Conservation (phyloP, 2,329 filamentous ascomycete genomes). For the Hypoxylon sp. region DNA sequence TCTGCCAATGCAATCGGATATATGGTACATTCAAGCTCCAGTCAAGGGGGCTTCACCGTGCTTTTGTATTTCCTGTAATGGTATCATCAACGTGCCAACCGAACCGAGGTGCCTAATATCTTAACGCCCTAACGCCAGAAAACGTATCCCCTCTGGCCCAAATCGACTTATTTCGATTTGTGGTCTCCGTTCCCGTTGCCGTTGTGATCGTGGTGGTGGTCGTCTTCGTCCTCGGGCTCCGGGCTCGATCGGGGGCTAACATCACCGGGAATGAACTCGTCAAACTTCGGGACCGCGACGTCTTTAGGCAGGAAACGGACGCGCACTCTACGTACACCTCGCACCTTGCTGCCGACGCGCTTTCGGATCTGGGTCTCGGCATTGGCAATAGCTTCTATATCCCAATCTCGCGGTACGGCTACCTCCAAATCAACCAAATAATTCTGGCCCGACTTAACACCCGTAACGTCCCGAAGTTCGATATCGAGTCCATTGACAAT, state of each 20-base stretch:
- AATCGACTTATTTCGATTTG: slow-evolving; percentile 40
- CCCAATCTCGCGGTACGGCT: slow-evolving; percentile 82
- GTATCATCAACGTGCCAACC: slow-evolving; percentile 46
- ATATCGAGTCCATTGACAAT: slow-evolving; percentile 70
- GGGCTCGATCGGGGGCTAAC: slow-evolving; percentile 70
- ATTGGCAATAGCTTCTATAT: slow-evolving; percentile 76
- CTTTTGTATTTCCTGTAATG: slow-evolving; percentile 16
- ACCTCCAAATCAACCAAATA: slow-evolving; percentile 93
- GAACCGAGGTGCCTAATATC: slow-evolving; percentile 29
- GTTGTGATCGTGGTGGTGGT: slow-evolving; percentile 59
- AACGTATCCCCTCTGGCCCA: slow-evolving; percentile 10
- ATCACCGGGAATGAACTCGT: slow-evolving; percentile 83
- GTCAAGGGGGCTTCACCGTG: slow-evolving; percentile 26
- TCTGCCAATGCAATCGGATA: slow-evolving; percentile 38
- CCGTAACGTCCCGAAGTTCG: slow-evolving; percentile 83
- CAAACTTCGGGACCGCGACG: slow-evolving; percentile 71
- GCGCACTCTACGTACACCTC: slow-evolving; percentile 86
- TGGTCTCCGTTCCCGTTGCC: slow-evolving; percentile 54
- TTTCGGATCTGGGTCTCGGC: slow-evolving; percentile 83
- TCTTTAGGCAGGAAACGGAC: slow-evolving; percentile 85
- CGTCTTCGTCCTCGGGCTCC: slow-evolving; percentile 70
- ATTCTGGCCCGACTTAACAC: slow-evolving; percentile 96
- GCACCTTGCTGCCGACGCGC: slow-evolving; percentile 80
- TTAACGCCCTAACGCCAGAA: slow-evolving; percentile 51
- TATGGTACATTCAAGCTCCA: slow-evolving; percentile 50